Evolutionary conservation across 805 yeast genomes (phyloP), one percentile per base, ranked within the genome.

Genomic region (Brettanomyces anomalus): DNA sequence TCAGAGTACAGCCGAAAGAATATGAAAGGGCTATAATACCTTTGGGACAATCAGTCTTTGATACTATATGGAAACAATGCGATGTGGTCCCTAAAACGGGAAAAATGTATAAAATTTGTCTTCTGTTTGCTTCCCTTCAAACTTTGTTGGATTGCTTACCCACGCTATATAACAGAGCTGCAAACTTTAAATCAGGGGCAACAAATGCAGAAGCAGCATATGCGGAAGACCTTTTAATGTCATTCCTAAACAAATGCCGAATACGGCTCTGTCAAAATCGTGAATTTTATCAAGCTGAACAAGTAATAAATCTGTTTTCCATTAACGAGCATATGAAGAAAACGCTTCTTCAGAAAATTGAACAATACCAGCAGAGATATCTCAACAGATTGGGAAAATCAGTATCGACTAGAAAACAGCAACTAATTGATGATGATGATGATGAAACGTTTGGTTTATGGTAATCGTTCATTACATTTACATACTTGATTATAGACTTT

Each of bases 381-480:
- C 42, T 55, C 43, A 50, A 45, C 39, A 46, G 46, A 47, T 32
- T 44, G 18, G 32, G 48, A 42, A 31, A 43, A 21, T 18, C 36
- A 18, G 47, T 44, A 47, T 37, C 44, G 32, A 39, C 8, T 10
- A 14, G n/a, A 14, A 39, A 42, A 33, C 43, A 50, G 46, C 30
- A 41, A 26, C 33, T 44, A 20, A 33, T 38, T 28, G 47, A 49
- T 16, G 63, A 60, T 42, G 64, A 59, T 33, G 64, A 60, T 38
- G 60, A 60, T 39, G 60, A 54, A 42, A 33, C 51, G 40, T 44
- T 52, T 34, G 55, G 56, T 16, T 42, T 58, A n/a, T 60, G 61
- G 60, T 56, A 38, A 43, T 37, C 10, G 20, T 2, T 16, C 16
- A 28, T 18, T n/a, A 31, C 35, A n/a, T 11, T 7, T 24, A 24